These are phyloP conservation scores for Trichoderma sp. DNA, from an alignment of 2,329 filamentous ascomycete genomes.

Conservation along the genomic window DNA sequence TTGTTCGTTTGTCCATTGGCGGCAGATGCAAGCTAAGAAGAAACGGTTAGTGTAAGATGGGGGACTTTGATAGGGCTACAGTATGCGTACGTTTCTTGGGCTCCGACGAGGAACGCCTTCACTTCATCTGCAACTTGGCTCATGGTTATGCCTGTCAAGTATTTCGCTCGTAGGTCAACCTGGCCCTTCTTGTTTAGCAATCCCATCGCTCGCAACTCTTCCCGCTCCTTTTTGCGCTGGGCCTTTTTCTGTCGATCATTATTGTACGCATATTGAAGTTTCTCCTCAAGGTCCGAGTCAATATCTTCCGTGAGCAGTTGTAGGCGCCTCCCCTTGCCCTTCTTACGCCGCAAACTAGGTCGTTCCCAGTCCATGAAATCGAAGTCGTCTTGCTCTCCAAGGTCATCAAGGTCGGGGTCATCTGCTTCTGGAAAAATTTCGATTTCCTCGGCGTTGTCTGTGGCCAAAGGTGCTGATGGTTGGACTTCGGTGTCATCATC, in stretches of 20 bases:
- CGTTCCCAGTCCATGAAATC: constrained; percentile 82
- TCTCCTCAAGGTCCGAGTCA: constrained; percentile 64
- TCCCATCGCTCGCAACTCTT: constrained; percentile 63
- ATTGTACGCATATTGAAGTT: constrained; percentile 58
- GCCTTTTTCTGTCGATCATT: constrained; percentile 71
- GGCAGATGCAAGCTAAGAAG: constrained; percentile 65
- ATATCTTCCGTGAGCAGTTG: constrained; percentile 52
- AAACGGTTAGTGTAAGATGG: constrained; percentile 18
- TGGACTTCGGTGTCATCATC: background rate
- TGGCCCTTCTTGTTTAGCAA: constrained; percentile 59
- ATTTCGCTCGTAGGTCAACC: constrained; percentile 65
- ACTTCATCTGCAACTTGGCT: constrained; percentile 71
- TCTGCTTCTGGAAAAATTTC: background rate
- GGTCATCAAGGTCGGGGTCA: background rate
- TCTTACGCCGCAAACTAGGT: constrained; percentile 60
- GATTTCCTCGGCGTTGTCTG: background rate
- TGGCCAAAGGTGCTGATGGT: background rate
- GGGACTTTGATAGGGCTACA: background rate
- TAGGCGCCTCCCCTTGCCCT: constrained; percentile 59
- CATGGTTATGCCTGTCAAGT: constrained; percentile 67
- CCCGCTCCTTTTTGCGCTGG: constrained; percentile 65
- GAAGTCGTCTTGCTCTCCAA: constrained; percentile 58
- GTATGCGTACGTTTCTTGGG: constrained; percentile 57
- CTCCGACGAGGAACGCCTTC: constrained; percentile 62
- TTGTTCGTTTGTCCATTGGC: constrained; percentile 75